These are phyloP conservation scores for Mucor mucedo DNA, from an alignment of 371 early-diverging fungal species.

Conservation along the genomic window DNA sequence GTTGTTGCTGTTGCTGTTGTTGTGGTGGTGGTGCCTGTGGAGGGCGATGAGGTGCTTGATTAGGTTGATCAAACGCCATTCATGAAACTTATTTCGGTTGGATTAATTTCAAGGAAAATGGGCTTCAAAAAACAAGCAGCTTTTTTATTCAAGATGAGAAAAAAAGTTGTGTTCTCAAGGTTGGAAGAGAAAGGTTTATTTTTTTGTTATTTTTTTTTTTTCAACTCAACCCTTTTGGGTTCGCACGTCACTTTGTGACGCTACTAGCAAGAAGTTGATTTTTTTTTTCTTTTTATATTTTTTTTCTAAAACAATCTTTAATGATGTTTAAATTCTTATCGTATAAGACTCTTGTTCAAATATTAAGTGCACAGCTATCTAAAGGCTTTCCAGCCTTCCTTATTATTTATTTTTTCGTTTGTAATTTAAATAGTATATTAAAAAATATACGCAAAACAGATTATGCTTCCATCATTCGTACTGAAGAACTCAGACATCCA, in stretches of 20 bases:
- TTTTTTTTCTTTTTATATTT: background rate
- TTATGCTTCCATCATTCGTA: slow-evolving; percentile 34
- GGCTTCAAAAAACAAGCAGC: background rate
- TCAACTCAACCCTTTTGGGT: background rate
- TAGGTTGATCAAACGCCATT: slow-evolving; percentile 46
- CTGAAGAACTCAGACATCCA: slow-evolving; percentile 39
- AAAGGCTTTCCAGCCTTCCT: background rate
- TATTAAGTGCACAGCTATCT: too few species aligned
- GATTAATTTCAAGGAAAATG: background rate
- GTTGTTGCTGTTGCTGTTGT: background rate
- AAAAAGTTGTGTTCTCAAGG: slow-evolving; percentile 1
- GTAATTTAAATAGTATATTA: background rate
- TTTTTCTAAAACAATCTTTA: too few species aligned
- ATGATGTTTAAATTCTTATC: too few species aligned
- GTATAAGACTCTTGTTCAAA: too few species aligned
- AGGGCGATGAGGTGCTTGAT: slow-evolving; percentile 33
- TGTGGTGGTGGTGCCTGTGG: slow-evolving; percentile 24
- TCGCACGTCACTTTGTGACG: slow-evolving; percentile 38
- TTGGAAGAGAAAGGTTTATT: slow-evolving; percentile 4
- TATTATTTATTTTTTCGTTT: slow-evolving; percentile 20
- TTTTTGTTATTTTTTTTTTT: slow-evolving; percentile 5
- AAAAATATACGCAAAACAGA: slow-evolving; percentile 31
- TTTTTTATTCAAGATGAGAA: slow-evolving; percentile 8
- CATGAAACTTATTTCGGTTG: slow-evolving; percentile 15
- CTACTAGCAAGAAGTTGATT: slow-evolving; percentile 10